These are phyloP conservation scores for Peronosclerospora sorghi DNA, from an alignment of 352 stramenopile species.

Conservation along the genomic window DNA sequence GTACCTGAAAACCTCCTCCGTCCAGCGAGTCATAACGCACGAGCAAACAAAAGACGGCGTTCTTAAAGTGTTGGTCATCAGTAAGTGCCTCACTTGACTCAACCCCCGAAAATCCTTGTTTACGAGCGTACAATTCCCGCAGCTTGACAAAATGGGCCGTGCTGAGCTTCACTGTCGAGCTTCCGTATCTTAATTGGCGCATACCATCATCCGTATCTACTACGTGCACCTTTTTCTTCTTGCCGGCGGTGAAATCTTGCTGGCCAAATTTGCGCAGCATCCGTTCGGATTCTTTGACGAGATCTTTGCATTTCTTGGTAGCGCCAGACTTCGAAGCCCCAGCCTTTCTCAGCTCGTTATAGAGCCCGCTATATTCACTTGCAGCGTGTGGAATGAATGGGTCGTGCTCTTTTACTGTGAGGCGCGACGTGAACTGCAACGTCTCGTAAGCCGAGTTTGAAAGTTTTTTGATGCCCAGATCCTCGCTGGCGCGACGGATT, in stretches of 20 bases:
- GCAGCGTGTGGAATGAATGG: conserved; percentile 56
- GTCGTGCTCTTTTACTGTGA: conserved; percentile 61
- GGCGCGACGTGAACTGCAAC: conserved; percentile 72
- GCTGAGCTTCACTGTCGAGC: conserved; percentile 72
- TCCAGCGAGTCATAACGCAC: conserved; percentile 90
- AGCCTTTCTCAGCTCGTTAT: conserved; percentile 63
- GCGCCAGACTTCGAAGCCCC: conserved; percentile 48
- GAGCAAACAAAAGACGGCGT: conserved; percentile 79
- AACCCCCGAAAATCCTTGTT: conserved; percentile 13
- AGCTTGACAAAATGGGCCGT: conserved; percentile 81
- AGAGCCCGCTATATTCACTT: conserved; percentile 60
- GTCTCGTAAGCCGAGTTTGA: conserved; percentile 78
- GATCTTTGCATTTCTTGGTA: conserved; percentile 53
- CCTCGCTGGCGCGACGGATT: conserved; percentile 51
- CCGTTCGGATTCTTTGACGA: conserved; percentile 40
- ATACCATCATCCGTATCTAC: conserved; percentile 22
- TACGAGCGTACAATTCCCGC: conserved; percentile 59
- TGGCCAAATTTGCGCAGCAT: conserved; percentile 42
- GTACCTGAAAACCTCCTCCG: conserved; percentile 86
- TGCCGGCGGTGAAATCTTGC: conserved; percentile 27
- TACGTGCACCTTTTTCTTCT: conserved; percentile 43
- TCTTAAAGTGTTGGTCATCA: conserved; percentile 44
- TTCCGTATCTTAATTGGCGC: conserved; percentile 49
- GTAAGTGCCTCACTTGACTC: conserved; percentile 11
- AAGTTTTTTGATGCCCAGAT: conserved; percentile 67